phyloP scores from a whole-genome alignment of 441 rosid genomes.

The Pelargonium citronellum region DNA sequence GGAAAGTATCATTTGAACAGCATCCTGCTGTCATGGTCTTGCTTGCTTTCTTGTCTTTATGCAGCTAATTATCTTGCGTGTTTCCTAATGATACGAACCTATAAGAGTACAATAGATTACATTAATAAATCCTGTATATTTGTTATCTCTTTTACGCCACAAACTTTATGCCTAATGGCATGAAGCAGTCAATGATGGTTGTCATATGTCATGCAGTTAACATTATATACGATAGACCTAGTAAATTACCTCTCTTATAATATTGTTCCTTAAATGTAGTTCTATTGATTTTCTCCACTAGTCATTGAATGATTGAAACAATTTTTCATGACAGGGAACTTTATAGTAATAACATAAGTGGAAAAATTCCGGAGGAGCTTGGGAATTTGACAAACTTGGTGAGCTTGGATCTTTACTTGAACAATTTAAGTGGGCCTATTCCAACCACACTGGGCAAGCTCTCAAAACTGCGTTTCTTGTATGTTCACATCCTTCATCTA shows the following conservation, averaged over 20 bases:
- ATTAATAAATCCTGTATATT: background rate
- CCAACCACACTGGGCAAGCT: constrained; percentile 77
- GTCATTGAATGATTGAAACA: background rate
- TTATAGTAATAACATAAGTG: constrained; percentile 83
- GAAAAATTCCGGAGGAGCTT: constrained; percentile 76
- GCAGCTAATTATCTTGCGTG: background rate
- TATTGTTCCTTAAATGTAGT: background rate
- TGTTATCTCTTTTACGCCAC: background rate
- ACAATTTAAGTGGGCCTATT: constrained; percentile 74
- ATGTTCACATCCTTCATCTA: background rate
- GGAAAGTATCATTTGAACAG: background rate
- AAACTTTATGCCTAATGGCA: background rate
- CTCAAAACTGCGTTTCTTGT: constrained; percentile 83
- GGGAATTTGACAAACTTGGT: constrained; percentile 87
- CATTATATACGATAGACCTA: background rate
- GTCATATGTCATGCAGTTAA: background rate
- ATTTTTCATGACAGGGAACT: constrained; percentile 53
- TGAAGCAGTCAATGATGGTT: background rate
- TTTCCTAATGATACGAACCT: background rate
- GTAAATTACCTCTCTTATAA: background rate
- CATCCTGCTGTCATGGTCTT: background rate
- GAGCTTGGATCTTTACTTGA: constrained; percentile 99
- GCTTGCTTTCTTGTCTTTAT: background rate
- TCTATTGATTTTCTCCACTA: background rate
- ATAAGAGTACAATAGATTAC: background rate